Percentiles rank a stretch among this genome's conserved stretches.
Conservation (phyloP, 2,329 filamentous ascomycete species). For the Truncatella angustata region DNA sequence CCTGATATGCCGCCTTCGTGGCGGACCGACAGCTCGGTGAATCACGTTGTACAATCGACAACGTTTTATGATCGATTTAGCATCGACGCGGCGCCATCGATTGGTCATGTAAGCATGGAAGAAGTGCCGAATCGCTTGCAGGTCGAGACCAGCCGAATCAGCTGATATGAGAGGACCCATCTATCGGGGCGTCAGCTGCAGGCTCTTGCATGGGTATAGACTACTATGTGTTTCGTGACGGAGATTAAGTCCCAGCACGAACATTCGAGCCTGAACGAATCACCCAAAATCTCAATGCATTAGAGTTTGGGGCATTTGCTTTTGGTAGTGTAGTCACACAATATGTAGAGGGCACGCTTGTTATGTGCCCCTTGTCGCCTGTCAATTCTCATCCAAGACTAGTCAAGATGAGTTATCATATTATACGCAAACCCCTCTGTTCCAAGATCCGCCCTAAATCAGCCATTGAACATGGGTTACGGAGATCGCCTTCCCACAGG, state of each 20-base stretch:
- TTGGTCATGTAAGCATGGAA: no score
- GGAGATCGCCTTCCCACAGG: conserved; percentile 5
- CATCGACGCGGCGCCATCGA: not conserved
- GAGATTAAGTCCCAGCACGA: not conserved
- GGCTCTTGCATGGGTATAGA: not conserved
- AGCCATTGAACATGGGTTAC: conserved; percentile 2
- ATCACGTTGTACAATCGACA: conserved; percentile 8
- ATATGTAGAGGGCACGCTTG: no score
- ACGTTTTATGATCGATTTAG: not conserved
- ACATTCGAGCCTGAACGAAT: no score
- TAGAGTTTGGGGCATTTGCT: no score
- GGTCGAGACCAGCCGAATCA: not conserved
- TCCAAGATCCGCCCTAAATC: not conserved
- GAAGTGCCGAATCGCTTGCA: not conserved
- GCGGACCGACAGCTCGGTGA: not conserved
- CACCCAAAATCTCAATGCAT: no score
- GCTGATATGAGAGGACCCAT: not conserved
- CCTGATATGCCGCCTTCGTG: no score
- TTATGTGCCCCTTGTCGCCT: no score
- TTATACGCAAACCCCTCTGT: conserved; percentile 11
- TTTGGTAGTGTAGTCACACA: no score
- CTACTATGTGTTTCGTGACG: not conserved
- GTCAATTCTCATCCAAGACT: not conserved
- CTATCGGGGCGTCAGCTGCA: not conserved
- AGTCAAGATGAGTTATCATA: conserved; percentile 5